Conservation (phyloP, 164 flowering plant species). For the Chimonanthus praecox region DNA sequence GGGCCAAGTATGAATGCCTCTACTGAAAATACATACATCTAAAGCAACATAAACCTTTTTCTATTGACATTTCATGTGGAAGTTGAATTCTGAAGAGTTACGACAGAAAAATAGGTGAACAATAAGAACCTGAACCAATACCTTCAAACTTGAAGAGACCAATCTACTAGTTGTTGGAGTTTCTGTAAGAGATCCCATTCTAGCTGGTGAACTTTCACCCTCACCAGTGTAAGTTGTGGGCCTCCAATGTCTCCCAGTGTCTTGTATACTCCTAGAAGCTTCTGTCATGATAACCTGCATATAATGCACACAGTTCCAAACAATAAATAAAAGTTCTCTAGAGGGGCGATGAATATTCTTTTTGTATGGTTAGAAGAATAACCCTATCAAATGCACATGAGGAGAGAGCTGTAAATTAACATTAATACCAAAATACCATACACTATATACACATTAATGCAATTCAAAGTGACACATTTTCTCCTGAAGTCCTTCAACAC, state of each 20-base stretch:
- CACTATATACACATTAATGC: no score
- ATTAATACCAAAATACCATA: no score
- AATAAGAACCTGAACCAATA: constrained; percentile 14
- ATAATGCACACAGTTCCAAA: neutral
- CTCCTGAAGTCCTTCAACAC: no score
- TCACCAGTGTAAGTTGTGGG: constrained; percentile 23
- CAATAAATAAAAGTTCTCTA: no score
- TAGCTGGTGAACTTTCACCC: constrained; percentile 27
- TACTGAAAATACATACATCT: neutral
- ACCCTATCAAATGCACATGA: no score
- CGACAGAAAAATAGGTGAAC: no score
- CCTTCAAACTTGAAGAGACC: constrained; percentile 56
- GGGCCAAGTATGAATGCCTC: neutral
- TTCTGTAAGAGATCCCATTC: constrained; percentile 35
- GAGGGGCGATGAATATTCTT: no score
- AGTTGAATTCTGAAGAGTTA: neutral
- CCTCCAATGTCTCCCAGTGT: constrained; percentile 37
- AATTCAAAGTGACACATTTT: no score
- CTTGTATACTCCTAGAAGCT: constrained; percentile 55
- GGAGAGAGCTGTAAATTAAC: no score
- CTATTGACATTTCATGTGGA: neutral
- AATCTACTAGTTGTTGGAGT: constrained; percentile 40
- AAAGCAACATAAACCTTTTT: neutral
- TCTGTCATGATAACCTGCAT: constrained; percentile 58
- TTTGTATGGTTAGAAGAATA: no score